Conservation (phyloP, 169 alveolate genomes). For the Plasmodium chabaudi region DNA sequence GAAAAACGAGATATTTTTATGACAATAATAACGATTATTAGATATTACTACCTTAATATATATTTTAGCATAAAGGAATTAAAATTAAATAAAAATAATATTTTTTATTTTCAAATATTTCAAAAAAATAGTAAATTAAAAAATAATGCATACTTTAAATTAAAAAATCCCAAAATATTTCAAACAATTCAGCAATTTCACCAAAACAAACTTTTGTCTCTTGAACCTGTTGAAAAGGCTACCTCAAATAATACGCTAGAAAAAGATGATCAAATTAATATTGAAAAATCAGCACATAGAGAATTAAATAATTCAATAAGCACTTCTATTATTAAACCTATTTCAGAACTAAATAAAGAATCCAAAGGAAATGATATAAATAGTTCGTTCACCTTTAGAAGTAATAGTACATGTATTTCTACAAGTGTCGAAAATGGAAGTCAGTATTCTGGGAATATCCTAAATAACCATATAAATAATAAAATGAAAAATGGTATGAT, state of each 20-base stretch:
- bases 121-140: slow-evolving; percentile 5
- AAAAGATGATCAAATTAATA: too few relatives aligned
- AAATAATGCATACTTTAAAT: background rate
- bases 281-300: background rate
- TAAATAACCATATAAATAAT: background rate
- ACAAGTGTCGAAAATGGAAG: background rate
- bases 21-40: slow-evolving; percentile 60
- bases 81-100: slow-evolving; percentile 45
- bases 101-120: slow-evolving; percentile 67
- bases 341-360: background rate
- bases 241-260: too few relatives aligned
- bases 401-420: background rate
- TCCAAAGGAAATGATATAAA: slow-evolving; percentile 3
- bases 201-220: background rate
- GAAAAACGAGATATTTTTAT: slow-evolving; percentile 68
- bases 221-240: background rate
- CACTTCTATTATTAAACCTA: background rate
- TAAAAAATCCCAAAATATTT: background rate
- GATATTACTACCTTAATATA: slow-evolving; percentile 58
- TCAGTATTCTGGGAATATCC: background rate
- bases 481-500: background rate
- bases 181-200: slow-evolving; percentile 10
- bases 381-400: background rate
- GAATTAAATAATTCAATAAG: background rate
- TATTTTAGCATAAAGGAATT: slow-evolving; percentile 59